These are phyloP conservation scores for Xylaria acuta DNA, from an alignment of 495 filamentous ascomycete species.

Conservation along the genomic window DNA sequence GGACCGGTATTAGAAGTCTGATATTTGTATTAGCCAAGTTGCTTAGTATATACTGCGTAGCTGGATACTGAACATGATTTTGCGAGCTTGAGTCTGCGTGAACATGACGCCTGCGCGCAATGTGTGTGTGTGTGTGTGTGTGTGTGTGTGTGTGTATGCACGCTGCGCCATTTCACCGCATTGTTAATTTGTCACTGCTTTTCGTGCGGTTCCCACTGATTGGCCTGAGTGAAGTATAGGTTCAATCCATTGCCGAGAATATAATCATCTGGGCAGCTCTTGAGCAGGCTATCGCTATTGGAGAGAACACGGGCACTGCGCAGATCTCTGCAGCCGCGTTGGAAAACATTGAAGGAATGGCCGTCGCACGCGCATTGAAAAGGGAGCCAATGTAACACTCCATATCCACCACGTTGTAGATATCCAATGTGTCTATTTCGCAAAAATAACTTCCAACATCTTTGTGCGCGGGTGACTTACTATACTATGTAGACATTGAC, in stretches of 20 bases:
- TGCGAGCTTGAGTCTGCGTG: neutral
- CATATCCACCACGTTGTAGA: neutral
- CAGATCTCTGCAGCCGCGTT: neutral
- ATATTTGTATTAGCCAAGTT: constrained; percentile 1
- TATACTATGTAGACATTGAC: neutral
- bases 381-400: neutral
- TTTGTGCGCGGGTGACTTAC: neutral
- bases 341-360: neutral
- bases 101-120: neutral
- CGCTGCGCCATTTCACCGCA: neutral
- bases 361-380: neutral
- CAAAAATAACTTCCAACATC: neutral
- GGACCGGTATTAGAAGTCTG: neutral
- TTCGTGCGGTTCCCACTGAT: neutral
- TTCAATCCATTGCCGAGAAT: neutral
- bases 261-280: neutral
- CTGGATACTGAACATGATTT: neutral
- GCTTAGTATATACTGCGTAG: constrained; percentile 4
- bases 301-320: neutral
- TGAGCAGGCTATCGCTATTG: neutral
- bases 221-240: neutral
- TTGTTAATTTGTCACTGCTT: neutral
- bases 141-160: neutral
- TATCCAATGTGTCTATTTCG: neutral
- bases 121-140: neutral